phyloP scores from a whole-genome alignment of 768 basidiomycete species.

The Russula foetens region DNA sequence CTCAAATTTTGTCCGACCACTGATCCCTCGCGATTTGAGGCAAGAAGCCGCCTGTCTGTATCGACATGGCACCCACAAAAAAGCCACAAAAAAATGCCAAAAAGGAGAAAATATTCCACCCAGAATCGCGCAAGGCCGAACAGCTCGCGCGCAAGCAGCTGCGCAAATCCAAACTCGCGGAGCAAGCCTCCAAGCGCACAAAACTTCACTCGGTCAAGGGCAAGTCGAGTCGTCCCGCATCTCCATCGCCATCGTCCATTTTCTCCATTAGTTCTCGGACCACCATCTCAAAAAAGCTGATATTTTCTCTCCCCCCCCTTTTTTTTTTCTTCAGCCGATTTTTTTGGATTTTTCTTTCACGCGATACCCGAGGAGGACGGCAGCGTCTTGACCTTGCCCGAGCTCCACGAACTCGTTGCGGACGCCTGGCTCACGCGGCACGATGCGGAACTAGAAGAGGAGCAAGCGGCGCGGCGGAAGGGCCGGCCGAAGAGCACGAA shows the following conservation, averaged over 20 bases:
- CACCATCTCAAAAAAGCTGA: too few species aligned
- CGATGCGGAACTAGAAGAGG: constrained; percentile 55
- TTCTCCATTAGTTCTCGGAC: background rate
- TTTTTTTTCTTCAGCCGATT: constrained; percentile 41
- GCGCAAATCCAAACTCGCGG: constrained; percentile 59
- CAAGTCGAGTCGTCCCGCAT: constrained; percentile 23
- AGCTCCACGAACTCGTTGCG: constrained; percentile 55
- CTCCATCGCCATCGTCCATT: too few species aligned
- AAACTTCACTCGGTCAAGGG: constrained; percentile 52
- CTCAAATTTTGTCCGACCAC: too few species aligned
- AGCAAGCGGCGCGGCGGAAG: constrained; percentile 53
- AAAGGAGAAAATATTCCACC: constrained; percentile 78
- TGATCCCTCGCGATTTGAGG: too few species aligned
- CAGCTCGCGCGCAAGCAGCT: constrained; percentile 61
- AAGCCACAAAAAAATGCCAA: constrained; percentile 27
- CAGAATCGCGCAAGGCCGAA: constrained; percentile 74
- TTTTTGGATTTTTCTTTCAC: constrained; percentile 70
- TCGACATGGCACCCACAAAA: constrained; percentile 14
- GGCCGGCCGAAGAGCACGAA: constrained; percentile 68
- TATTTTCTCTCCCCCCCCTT: too few species aligned
- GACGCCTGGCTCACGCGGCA: constrained; percentile 70
- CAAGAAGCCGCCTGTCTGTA: too few species aligned
- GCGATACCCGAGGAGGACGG: constrained; percentile 49
- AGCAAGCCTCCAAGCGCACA: constrained; percentile 44
- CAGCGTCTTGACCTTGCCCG: constrained; percentile 44